Evolutionary conservation across 2,329 filamentous ascomycete species (phyloP).

Genomic region (Alternaria incomplexa): DNA sequence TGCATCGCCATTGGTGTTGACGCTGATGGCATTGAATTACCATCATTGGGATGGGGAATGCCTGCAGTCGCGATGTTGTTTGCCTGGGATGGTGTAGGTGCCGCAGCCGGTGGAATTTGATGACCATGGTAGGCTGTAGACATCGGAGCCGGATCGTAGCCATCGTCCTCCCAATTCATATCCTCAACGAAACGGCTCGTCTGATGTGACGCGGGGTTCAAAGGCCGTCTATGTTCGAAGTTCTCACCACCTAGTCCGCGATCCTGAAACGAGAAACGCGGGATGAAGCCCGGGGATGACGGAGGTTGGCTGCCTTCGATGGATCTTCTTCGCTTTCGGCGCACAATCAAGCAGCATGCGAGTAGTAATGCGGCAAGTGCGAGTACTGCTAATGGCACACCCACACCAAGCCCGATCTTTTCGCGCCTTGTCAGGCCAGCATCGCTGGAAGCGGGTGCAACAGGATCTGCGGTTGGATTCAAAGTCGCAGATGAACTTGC

Average conservation of each 20-base stretch:
- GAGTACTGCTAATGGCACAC: conserved; percentile 63
- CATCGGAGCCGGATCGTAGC: conserved; percentile 21
- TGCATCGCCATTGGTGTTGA: conserved; percentile 17
- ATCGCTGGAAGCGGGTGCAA: conserved; percentile 21
- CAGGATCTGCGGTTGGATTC: conserved; percentile 20
- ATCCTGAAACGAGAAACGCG: conserved; percentile 44
- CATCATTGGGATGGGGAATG: not conserved
- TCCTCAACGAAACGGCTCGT: conserved; percentile 16
- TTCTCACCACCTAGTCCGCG: conserved; percentile 21
- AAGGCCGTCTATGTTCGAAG: conserved; percentile 29
- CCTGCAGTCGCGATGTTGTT: not conserved
- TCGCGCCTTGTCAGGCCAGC: conserved; percentile 30
- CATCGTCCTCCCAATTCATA: conserved; percentile 42
- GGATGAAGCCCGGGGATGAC: conserved; percentile 46
- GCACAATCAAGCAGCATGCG: conserved; percentile 34
- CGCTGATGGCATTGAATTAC: conserved; percentile 6
- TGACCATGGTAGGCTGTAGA: conserved; percentile 4
- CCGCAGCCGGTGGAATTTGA: conserved; percentile 10
- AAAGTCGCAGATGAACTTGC: conserved; percentile 7
- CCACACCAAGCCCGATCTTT: conserved; percentile 46
- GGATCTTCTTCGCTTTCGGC: conserved; percentile 29
- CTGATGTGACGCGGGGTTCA: conserved; percentile 22
- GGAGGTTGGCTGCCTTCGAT: conserved; percentile 37
- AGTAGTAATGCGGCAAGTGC: conserved; percentile 52
- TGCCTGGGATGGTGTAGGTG: conserved; percentile 1